Conservation (phyloP, 345 rosid species). For the Excoecaria agallocha region DNA sequence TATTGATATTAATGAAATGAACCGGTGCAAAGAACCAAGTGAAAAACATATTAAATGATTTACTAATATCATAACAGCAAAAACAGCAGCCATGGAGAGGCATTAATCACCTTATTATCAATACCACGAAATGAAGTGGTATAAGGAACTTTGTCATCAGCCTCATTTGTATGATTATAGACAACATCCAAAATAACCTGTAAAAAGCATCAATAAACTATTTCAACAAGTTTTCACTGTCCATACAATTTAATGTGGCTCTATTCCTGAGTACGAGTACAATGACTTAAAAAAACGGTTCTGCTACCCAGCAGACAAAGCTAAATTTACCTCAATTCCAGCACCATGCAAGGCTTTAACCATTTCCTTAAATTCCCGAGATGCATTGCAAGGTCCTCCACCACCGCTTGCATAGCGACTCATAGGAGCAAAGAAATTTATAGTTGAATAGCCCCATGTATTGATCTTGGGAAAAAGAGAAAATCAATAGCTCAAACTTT, state of each 20-base stretch:
- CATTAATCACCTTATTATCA: constrained; percentile 68
- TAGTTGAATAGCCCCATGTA: constrained; percentile 97
- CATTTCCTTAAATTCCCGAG: constrained; percentile 86
- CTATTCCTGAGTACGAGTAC: not conserved
- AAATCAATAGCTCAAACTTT: not conserved
- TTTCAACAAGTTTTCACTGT: not conserved
- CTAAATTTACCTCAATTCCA: constrained; percentile 72
- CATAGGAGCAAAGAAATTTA: constrained; percentile 98
- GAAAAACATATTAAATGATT: not conserved
- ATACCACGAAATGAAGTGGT: constrained; percentile 94
- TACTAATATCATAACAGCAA: not conserved
- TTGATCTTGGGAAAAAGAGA: constrained; percentile 51
- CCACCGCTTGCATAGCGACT: constrained; percentile 86
- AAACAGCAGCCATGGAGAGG: not conserved
- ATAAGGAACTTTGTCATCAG: constrained; percentile 73
- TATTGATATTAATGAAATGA: not conserved
- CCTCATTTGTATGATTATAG: constrained; percentile 94
- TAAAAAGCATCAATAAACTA: constrained; percentile 18
- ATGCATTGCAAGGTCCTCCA: constrained; percentile 79
- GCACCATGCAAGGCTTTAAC: constrained; percentile 87
- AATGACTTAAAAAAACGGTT: constrained; percentile 1
- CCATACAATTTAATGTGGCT: not conserved
- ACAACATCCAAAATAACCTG: constrained; percentile 97
- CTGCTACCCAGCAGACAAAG: constrained; percentile 8
- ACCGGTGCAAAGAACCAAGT: not conserved